Evolutionary conservation across 2,329 filamentous ascomycete genomes (phyloP), one percentile per base, ranked within the genome.

Genomic region (Xylariaceae sp.): DNA sequence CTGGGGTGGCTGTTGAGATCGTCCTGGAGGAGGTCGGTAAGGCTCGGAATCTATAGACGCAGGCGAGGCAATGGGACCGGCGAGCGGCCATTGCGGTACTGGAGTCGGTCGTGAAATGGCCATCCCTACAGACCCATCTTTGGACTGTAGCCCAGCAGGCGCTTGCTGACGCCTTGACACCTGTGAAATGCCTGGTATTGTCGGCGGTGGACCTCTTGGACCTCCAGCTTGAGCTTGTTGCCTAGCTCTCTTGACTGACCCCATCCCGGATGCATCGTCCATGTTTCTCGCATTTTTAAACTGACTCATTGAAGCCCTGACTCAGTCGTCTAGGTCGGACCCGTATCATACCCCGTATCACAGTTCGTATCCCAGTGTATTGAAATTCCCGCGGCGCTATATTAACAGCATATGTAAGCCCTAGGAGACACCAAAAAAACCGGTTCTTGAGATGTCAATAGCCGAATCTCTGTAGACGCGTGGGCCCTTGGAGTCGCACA

Each of bases 221-320:
- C 64, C 51, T 34, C 74, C 76, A 54, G 71, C 73, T 62, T 75
- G 71, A 51, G 75, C 75, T 58, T 73, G 73, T 66, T 83, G 80
- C 66, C 81, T 77, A 38, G 79, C 80, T 64, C 74, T 76, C 67
- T 68, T 76, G 60, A 81, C 75, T 54, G 80, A 81, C 63, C 77
- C 77, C 68, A 62, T 59, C 48, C 64, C 64, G 56, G 69, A 62
- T 61, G 70, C 64, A 68, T 70, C 71, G 57, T 81, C 79, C 77
- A 77, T 77, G 59, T 70, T 70, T 67, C 69, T 74, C 70, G 74
- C 80, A 81, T 82, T 69, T 74, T 81, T 75, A 63, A 66, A 63
- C 67, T 71, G 74, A 76, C 74, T 82, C 80, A 82, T 83, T 75
- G 75, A 76, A 63, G 61, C 58, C 55, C 57, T 60, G 63, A 62